These are phyloP conservation scores for Diddensiella transvaalensis DNA, from an alignment of 805 yeast species.

Conservation along the genomic window DNA sequence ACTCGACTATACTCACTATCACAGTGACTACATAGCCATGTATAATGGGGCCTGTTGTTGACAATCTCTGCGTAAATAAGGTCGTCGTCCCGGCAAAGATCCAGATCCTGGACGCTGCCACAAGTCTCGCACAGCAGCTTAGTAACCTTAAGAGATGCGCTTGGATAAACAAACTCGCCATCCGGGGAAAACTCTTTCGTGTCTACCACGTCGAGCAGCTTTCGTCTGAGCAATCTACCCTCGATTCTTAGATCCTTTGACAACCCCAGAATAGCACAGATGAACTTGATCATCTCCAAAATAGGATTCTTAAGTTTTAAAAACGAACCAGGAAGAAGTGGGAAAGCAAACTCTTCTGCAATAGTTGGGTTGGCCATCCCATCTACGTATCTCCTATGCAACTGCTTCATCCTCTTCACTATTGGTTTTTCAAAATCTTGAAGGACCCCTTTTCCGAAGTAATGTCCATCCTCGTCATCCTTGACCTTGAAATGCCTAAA, in stretches of 20 bases:
- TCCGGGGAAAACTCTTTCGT: constrained; percentile 79
- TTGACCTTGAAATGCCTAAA: constrained; percentile 38
- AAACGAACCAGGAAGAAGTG: constrained; percentile 72
- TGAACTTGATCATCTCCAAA: constrained; percentile 69
- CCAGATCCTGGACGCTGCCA: constrained; percentile 68
- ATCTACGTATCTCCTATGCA: constrained; percentile 69
- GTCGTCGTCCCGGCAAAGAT: constrained; percentile 70
- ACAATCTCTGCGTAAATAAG: constrained; percentile 25
- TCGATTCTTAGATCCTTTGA: constrained; percentile 66
- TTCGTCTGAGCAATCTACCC: constrained; percentile 69
- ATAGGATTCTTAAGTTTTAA: constrained; percentile 61
- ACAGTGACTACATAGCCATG: constrained; percentile 67
- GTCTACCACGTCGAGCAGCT: constrained; percentile 67
- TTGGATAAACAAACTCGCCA: constrained; percentile 70
- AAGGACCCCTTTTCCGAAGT: constrained; percentile 34
- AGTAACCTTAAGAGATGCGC: constrained; percentile 61
- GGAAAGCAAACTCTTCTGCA: constrained; percentile 65
- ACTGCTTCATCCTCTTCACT: constrained; percentile 58
- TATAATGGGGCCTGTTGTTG: constrained; percentile 15
- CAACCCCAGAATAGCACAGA: constrained; percentile 69
- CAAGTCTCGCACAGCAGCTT: constrained; percentile 79
- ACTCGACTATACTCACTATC: constrained; percentile 59
- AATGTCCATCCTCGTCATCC: constrained; percentile 37
- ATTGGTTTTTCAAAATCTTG: constrained; percentile 60
- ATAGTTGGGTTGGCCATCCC: constrained; percentile 59